Base-by-base conservation (phyloP, 75 land plant genomes). In the Adiantum capillusveneris region DNA sequence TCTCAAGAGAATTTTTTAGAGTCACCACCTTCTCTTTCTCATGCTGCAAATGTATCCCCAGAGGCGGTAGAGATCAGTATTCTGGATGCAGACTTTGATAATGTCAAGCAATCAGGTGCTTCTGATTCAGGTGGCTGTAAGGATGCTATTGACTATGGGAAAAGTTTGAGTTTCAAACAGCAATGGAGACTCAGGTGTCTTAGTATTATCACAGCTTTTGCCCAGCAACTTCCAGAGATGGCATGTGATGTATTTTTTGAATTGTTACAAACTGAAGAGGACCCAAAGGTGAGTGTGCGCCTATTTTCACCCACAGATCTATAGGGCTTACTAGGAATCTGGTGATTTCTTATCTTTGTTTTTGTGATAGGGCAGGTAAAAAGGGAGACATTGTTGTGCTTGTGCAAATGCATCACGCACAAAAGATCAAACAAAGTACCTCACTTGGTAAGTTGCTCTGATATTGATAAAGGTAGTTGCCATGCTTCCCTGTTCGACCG, bases 61-160 rank as follows among this genome's bases (percentile, higher is more conserved):
- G 28, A 25, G 24, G 55, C 55, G 29, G 53, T 24, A 18, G 44
- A 37, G 27, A 53, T 25, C 12, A 62, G 71, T 17, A 69, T 80
- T 66, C 29, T 87, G 37, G 91, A 87, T 59, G 57, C 75, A 53
- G 91, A 87, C 22, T 54, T 87, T 63, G 91, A 87, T 65, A 68
- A 53, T 1, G 68, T 29, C 51, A 70, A 31, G 44, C 77, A 84
- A 62, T 39, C 45, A 42, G 46, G 14, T 42, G 60, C 45, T 14
- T 65, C 59, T 56, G 42, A 50, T 18, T 56, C 28, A 55, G 43
- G 41, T 22, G 45, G 22, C 16, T 29, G 27, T 36, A 50, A 30
- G 53, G 41, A 39, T 30, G 27, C 34, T 31, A 3, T 34, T 34
- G 37, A 34, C 3, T 34, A 34, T 9, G 9, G 9, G 9, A 3